Evolutionary conservation across 768 basidiomycete genomes (phyloP), one percentile per base, ranked within the genome.

Genomic region (Mycena kentingensis): DNA sequence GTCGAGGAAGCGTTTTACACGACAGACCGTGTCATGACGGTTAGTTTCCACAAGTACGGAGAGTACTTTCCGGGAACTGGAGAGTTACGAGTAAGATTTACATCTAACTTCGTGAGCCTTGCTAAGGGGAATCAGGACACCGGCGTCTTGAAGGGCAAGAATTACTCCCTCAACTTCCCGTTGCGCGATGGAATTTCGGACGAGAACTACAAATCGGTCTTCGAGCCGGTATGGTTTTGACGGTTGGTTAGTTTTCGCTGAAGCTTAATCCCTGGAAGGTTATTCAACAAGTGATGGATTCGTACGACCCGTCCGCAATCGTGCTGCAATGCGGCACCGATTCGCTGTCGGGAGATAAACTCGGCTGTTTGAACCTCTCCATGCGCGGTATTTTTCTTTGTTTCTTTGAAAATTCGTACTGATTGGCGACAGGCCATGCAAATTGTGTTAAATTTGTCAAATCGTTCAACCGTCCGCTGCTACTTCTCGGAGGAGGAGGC

Each of bases 1-100:
- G 97, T 99, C 21, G 97, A 99, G 67, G 97, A 99, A 70, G 97
- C 97, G 0, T 99, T 99, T 69, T 99, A 98, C 70, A 95, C 94
- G 3, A 98, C 97, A 19, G 96, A 99, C 67, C 81, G 97, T 37
- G 97, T 99, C 51, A 98, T 98, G 97, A 98, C 96, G 0, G 87
- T 87, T 64, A 94, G 91, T 62, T 97, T 98, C 72, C 97, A 99
- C 68, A 98, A 98, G 70, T 99, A 98, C 59, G 97, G 97, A 28
- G 97, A 99, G 70, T 99, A 90, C 70, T 99, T 99, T 70, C 97
- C 97, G 24, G 97, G 97, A 35, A 99, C 97, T 5, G 97, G 97
- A n/a, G 95, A 97, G 70, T 76, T 97, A 34, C 81, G 95, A 60
- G 92, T 92, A 65, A 60, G 84, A 66, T 27, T 25, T 18, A 39